Evolutionary conservation across 768 basidiomycete genomes (phyloP), one percentile per base, ranked within the genome.

Genomic region (Phlegmacium glaucopus): DNA sequence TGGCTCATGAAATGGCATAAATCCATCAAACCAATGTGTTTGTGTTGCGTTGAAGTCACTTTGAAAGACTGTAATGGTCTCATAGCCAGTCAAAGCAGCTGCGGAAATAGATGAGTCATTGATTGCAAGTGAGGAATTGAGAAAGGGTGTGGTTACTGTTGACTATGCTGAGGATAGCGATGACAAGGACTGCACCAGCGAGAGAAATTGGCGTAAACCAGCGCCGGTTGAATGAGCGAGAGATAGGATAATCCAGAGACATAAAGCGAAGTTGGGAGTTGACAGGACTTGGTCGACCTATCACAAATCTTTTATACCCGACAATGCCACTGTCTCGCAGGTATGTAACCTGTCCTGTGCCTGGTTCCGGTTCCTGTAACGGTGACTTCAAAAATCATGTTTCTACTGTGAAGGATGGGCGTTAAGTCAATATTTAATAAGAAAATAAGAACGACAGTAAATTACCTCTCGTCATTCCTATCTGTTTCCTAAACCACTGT

Each of bases 401-500:
- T 22, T 22, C 22, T 22, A 22, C 22, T 5, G 22, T 22, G 22
- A 22, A 22, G 22, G 5, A 22, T 22, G 22, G 3, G 22, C 22
- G 22, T 22, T 22, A 5, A 22, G 22, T 3, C 22, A 22, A 22
- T 22, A 5, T n/a, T n/a, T n/a, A n/a, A n/a, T n/a, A 22, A 5
- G 5, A 22, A 22, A 22, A 22, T 3, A 22, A 22, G 22, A 41
- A 13, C 28, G 36, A 18, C 12, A 39, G 18, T 6, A 12, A 18
- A 22, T 15, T 36, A 45, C 61, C 58, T 53, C 63, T 67, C 7
- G 54, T 60, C 70, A 72, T 71, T 9, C 60, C 55, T 62, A 72
- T 66, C 45, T 69, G 59, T 42, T 29, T 48, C 27, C 69, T 61
- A 44, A 72, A 72, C 70, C 70, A 72, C 15, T 64, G 43, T 51